Evolutionary conservation across 2,329 filamentous ascomycete genomes (phyloP).

Genomic region (Chaetomiaceae sp.): DNA sequence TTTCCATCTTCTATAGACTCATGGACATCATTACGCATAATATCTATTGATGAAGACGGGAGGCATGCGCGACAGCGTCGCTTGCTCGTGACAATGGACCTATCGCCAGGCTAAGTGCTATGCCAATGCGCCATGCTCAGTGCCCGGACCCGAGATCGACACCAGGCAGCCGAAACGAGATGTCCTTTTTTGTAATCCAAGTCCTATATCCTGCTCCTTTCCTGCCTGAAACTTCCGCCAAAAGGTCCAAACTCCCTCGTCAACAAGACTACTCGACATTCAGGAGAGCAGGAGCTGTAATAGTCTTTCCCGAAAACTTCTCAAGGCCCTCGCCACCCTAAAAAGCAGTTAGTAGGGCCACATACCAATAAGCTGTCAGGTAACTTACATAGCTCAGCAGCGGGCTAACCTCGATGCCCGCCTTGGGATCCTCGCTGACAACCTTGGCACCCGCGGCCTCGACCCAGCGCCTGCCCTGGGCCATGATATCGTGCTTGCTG

Average conservation of each 20-base stretch:
- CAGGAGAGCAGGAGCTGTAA: constrained; percentile 50
- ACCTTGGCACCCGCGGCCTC: constrained; percentile 73
- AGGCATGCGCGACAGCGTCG: neutral
- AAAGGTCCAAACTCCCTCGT: neutral
- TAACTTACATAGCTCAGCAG: constrained; percentile 88
- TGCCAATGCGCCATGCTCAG: neutral
- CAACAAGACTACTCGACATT: constrained; percentile 37
- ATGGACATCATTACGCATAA: neutral
- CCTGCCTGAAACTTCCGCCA: no score
- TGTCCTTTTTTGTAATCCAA: neutral
- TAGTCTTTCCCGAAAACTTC: constrained; percentile 47
- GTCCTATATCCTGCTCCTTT: neutral
- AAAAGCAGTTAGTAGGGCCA: constrained; percentile 21
- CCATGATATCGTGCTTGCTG: constrained; percentile 84
- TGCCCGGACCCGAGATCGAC: neutral
- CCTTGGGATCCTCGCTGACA: constrained; percentile 55
- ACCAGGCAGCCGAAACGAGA: neutral
- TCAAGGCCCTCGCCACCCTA: constrained; percentile 62
- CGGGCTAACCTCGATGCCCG: constrained; percentile 85
- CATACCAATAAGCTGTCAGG: neutral
- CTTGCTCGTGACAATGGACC: neutral
- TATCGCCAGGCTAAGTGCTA: neutral
- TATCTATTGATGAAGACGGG: neutral
- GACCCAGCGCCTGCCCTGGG: constrained; percentile 83
- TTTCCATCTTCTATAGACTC: neutral